Base-by-base conservation (phyloP, 495 filamentous ascomycete genomes). In the Mycothermus thermophilus region DNA sequence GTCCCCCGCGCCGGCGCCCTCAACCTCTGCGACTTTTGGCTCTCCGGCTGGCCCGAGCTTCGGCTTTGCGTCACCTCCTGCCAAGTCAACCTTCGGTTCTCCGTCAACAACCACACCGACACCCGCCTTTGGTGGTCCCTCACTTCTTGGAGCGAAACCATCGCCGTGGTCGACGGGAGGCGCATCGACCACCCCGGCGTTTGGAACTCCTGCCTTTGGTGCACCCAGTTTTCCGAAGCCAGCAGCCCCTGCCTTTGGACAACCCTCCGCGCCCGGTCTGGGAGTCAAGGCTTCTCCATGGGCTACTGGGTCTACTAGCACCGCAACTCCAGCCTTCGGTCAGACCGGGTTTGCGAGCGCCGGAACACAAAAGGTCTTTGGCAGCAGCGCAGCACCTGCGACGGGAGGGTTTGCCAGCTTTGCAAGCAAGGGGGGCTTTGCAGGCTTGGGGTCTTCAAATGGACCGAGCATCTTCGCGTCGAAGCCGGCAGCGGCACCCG, bases 341-440 rank as follows among this genome's bases (percentile, higher is more conserved):
- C 58, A 64, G 28, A 34, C 53, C 16, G 48, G 51, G 5, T 61
- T 64, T 30, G 18, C 48, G 3, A 45, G 41, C 19, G 27, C 41
- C 30, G 42, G 20, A 7, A 32, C 27, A 13, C 41, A 43, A 3
- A 51, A 49, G 43, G 44, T 48, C 1, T 65, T 67, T 44, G 63
- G 58, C 20, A 47, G 54, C 19, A 38, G 46, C 8, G 18, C 44
- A 15, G 38, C 51, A 13, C 50, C 48, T 5, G 38, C 43, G 25
- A 48, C 51, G 9, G 55, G 65, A 27, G 72, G 71, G 4, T 80
- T 80, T 46, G 67, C 71, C 19, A 61, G 58, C 20, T 80, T 77
- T 48, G 75, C 74, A 5, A 64, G 48, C 32, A 65, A 71, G 31
- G 59, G 65, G 17, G 72, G 72, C 8, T 80, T 80, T 54, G 62